Percentiles rank a stretch among this genome's conserved stretches.
Conservation (phyloP, 2,329 filamentous ascomycete genomes). For the Aspergillus niger region DNA sequence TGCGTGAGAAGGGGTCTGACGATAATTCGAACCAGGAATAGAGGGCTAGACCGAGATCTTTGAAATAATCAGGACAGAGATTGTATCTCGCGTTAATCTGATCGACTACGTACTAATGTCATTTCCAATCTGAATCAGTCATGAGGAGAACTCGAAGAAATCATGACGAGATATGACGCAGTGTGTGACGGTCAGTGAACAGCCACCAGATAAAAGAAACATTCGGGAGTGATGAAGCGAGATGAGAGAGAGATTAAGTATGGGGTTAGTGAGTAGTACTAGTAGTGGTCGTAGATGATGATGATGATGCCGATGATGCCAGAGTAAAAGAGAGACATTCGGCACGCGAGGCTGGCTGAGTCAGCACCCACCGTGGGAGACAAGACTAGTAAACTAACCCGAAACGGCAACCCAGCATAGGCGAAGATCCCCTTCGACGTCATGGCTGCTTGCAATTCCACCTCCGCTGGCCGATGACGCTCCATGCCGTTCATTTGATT, state of each 20-base stretch:
- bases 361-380: neutral
- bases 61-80: neutral
- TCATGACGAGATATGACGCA: constrained; percentile 8
- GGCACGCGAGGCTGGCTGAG: neutral
- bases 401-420: neutral
- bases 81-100: neutral
- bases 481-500: neutral
- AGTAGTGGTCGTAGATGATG: neutral
- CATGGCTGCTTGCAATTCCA: neutral
- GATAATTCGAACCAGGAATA: neutral
- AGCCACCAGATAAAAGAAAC: neutral
- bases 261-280: neutral
- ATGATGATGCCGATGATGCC: neutral
- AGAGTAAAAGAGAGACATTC: neutral
- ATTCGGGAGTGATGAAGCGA: neutral
- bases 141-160: neutral
- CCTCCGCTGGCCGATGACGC: neutral
- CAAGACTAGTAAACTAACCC: neutral
- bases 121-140: neutral
- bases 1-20: neutral
- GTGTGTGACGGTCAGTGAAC: neutral
- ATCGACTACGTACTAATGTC: neutral
- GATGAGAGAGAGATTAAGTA: neutral
- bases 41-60: neutral
- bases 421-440: neutral